Evolutionary conservation across 1,284 basidiomycete genomes (phyloP).

Genomic region (Malassezia vespertilionis): DNA sequence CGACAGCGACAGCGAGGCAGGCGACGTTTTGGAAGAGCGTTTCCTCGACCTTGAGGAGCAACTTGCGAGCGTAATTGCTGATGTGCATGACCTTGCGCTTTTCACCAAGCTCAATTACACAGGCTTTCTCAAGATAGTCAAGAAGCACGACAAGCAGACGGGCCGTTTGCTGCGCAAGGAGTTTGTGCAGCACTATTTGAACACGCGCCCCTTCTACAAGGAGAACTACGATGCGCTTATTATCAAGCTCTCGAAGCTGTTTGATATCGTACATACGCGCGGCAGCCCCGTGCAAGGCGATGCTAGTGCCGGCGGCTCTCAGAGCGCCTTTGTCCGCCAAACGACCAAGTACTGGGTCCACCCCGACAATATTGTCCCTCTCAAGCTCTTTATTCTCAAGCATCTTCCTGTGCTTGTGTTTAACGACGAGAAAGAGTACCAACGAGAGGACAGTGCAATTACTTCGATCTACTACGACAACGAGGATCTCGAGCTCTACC

Average conservation of each 20-base stretch:
- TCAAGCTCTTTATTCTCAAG: conserved; percentile 86
- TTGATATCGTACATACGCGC: conserved; percentile 87
- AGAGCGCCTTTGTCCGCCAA: conserved; percentile 91
- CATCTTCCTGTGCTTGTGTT: conserved; percentile 70
- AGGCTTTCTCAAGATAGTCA: conserved; percentile 97
- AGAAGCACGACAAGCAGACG: conserved; percentile 73
- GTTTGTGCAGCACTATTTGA: conserved; percentile 77
- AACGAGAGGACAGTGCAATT: conserved; percentile 69
- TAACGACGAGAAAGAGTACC: conserved; percentile 88
- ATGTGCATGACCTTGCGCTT: conserved; percentile 91
- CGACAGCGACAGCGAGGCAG: conserved; percentile 58
- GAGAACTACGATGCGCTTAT: conserved; percentile 67
- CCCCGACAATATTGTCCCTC: conserved; percentile 69
- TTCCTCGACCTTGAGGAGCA: conserved; percentile 87
- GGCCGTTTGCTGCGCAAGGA: conserved; percentile 54
- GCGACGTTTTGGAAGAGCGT: conserved; percentile 69
- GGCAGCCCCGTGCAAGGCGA: conserved; percentile 90
- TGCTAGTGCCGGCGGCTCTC: conserved; percentile 79
- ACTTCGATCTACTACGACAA: conserved; percentile 89
- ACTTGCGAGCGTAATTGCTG: conserved; percentile 87
- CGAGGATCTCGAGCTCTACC: conserved; percentile 90
- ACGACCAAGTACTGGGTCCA: conserved; percentile 97
- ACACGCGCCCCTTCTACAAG: conserved; percentile 91
- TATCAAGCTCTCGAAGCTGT: conserved; percentile 88
- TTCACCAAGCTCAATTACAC: conserved; percentile 84